phyloP scores from a whole-genome alignment of 176 grass and related monocot species.

The Tuctoria greenei region DNA sequence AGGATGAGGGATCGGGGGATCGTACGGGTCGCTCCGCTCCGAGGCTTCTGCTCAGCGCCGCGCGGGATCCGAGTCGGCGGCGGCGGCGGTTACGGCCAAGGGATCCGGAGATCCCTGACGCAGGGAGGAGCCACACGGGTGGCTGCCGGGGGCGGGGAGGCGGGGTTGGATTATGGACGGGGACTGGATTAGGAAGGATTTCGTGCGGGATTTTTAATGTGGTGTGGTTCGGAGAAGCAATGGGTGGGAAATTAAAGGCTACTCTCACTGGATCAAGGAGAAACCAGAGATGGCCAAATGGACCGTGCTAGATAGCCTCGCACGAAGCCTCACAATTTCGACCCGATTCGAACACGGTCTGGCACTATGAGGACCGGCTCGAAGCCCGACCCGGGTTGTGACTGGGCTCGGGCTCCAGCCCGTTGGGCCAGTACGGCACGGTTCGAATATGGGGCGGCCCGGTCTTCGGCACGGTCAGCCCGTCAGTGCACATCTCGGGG shows the following conservation, averaged over 20 bases:
- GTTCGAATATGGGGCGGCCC: too few species aligned
- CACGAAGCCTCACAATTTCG: too few species aligned
- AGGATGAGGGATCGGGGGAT: neutral
- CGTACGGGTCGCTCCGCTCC: neutral
- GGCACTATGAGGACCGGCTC: too few species aligned
- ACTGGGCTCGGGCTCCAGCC: too few species aligned
- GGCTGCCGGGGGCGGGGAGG: neutral
- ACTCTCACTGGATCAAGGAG: neutral
- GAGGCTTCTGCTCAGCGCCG: neutral
- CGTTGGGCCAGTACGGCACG: too few species aligned
- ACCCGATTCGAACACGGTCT: too few species aligned
- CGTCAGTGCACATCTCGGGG: too few species aligned
- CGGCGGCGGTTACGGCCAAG: neutral
- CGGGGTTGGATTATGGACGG: neutral
- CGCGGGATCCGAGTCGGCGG: neutral
- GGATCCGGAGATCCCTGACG: slow-evolving; percentile 25
- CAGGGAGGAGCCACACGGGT: neutral
- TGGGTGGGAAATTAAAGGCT: slow-evolving; percentile 33
- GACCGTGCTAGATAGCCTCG: too few species aligned
- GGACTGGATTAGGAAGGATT: neutral
- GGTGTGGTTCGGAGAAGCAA: neutral
- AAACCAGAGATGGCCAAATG: too few species aligned
- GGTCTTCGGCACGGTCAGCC: too few species aligned
- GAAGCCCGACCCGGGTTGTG: too few species aligned
- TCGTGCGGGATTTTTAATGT: slow-evolving; percentile 29